Evolutionary conservation across 768 basidiomycete genomes (phyloP).

Genomic region (Ramaria rubella): DNA sequence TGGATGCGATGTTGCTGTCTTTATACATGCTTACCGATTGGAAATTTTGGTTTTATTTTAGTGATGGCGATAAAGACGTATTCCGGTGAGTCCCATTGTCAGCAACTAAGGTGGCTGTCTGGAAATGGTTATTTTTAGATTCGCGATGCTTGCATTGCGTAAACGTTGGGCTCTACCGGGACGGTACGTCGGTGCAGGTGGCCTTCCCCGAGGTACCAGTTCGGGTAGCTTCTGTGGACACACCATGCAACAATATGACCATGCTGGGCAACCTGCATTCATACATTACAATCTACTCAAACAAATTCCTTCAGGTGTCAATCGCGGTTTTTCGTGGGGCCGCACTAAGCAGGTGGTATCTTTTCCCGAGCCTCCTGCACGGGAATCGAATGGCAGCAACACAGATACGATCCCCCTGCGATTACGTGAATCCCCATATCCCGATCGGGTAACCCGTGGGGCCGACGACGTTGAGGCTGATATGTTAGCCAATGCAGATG

Average conservation of each 20-base stretch:
- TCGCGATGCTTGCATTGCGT: conserved; percentile 31
- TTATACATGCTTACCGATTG: conserved; percentile 25
- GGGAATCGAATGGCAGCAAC: not conserved
- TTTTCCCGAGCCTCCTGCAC: not conserved
- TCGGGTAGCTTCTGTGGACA: conserved; percentile 17
- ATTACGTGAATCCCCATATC: not conserved
- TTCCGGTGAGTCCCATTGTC: conserved; percentile 18
- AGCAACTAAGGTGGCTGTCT: not conserved
- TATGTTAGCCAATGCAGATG: conserved; percentile 23
- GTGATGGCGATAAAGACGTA: conserved; percentile 36
- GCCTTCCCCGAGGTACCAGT: conserved; percentile 24
- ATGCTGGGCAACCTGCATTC: conserved; percentile 21
- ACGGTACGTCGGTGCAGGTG: conserved; percentile 31
- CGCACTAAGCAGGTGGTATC: conserved; percentile 12
- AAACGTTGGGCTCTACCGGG: conserved; percentile 42
- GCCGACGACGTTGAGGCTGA: conserved; percentile 18
- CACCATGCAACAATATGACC: conserved; percentile 32
- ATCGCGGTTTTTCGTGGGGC: conserved; percentile 19
- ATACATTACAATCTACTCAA: conserved; percentile 36
- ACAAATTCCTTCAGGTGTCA: conserved; percentile 24
- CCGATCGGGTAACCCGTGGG: not conserved
- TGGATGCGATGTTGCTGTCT: conserved; percentile 26
- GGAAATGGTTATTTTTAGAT: conserved; percentile 17
- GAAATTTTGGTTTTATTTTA: conserved; percentile 33
- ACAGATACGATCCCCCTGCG: not conserved